A percentile compares a stretch with the other conserved stretches of the same genome.
Evolutionary conservation across 768 basidiomycete genomes (phyloP).

Genomic region (Lactarius vividus): DNA sequence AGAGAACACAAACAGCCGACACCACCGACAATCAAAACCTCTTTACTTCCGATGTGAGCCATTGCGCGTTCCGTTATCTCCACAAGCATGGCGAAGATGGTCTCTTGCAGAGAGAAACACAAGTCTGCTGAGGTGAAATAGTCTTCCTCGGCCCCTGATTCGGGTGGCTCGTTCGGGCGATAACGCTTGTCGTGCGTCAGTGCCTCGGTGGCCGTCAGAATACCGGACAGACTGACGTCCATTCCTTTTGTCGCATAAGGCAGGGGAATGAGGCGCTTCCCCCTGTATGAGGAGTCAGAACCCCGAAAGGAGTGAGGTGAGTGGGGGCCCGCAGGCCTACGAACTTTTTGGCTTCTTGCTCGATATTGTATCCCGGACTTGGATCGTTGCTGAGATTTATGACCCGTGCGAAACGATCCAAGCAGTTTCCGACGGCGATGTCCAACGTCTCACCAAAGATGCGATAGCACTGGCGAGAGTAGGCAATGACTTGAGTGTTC

Average conservation of each 20-base stretch:
- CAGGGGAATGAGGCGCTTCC: constrained; percentile 74
- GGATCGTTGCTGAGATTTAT: constrained; percentile 95
- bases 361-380: constrained; percentile 95
- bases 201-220: constrained; percentile 83
- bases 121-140: constrained; percentile 93
- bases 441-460: constrained; percentile 99
- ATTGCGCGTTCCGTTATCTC: constrained; percentile 99
- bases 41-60: constrained; percentile 96
- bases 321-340: constrained; percentile 13
- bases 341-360: constrained; percentile 90
- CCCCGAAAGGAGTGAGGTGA: constrained; percentile 11
- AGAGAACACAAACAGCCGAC: constrained; percentile 83
- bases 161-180: constrained; percentile 44
- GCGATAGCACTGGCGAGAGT: constrained; percentile 94
- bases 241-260: constrained; percentile 99
- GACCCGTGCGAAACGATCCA: constrained; percentile 95
- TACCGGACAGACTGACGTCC: constrained; percentile 96
- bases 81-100: constrained; percentile 95
- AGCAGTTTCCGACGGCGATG: constrained; percentile 98
- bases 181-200: constrained; percentile 87
- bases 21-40: constrained; percentile 96
- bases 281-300: constrained; percentile 46
- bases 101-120: constrained; percentile 96
- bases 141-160: constrained; percentile 49
- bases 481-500: constrained; percentile 98